Percentiles rank a stretch among this genome's conserved stretches.
These are phyloP conservation scores for Pelargonium hybrid DNA, from an alignment of 441 rosid genomes.

Conservation along the genomic window DNA sequence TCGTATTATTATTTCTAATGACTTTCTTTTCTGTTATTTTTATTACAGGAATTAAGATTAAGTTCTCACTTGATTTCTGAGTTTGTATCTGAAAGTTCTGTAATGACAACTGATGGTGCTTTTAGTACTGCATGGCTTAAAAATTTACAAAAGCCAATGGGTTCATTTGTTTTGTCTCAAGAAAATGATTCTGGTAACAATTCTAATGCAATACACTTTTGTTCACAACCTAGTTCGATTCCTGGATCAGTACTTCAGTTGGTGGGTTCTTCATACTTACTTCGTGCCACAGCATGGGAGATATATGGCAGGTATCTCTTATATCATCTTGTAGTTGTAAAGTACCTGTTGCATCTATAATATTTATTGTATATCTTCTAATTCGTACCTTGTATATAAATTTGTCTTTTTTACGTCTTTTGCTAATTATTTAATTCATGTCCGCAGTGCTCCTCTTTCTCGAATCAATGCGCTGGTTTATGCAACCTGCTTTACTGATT, in stretches of 20 bases:
- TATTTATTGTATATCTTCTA: not conserved
- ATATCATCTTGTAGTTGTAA: not conserved
- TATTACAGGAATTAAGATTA: constrained; percentile 61
- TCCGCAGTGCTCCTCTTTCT: constrained; percentile 70
- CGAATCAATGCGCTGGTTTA: constrained; percentile 65
- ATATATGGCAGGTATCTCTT: constrained; percentile 73
- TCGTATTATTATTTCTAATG: constrained; percentile 17
- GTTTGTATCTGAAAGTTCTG: constrained; percentile 56
- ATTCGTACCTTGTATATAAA: not conserved
- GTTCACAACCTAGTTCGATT: constrained; percentile 65
- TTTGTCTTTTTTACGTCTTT: not conserved
- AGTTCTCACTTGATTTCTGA: constrained; percentile 69
- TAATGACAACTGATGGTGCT: constrained; percentile 57
- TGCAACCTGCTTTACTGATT: constrained; percentile 69
- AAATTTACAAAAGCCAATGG: constrained; percentile 50
- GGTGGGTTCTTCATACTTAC: constrained; percentile 78
- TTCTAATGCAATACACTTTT: constrained; percentile 41
- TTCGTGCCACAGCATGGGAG: constrained; percentile 94
- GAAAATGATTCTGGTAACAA: constrained; percentile 44
- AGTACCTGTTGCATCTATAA: too few relatives aligned
- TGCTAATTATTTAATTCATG: constrained; percentile 10
- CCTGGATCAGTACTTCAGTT: constrained; percentile 77
- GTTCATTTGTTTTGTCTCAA: constrained; percentile 41
- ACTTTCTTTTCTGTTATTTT: constrained; percentile 18
- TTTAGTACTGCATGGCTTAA: constrained; percentile 78